Percentiles rank a stretch among this genome's conserved stretches.
Conservation (phyloP, 495 filamentous ascomycete species). For the Darksidea phi region DNA sequence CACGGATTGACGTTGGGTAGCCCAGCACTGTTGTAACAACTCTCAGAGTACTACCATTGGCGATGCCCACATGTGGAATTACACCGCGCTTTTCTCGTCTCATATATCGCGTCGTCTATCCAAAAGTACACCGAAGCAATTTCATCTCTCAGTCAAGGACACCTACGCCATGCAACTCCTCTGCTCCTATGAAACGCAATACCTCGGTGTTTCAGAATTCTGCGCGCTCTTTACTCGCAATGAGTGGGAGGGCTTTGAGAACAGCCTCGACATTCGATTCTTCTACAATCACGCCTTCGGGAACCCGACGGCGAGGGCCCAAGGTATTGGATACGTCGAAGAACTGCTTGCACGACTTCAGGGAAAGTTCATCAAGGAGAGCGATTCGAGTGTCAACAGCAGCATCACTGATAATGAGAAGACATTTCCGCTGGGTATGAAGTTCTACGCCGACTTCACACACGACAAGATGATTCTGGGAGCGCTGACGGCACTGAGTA, state of each 20-base stretch:
- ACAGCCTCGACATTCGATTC: slow-evolving; percentile 45
- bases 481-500: slow-evolving; percentile 47
- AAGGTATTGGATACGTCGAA: slow-evolving; percentile 47
- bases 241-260: slow-evolving; percentile 48
- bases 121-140: slow-evolving; percentile 40
- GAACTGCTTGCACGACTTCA: slow-evolving; percentile 46
- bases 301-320: slow-evolving; percentile 45
- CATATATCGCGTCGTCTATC: slow-evolving; percentile 41
- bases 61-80: slow-evolving; percentile 40
- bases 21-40: neutral
- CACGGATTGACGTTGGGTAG: neutral
- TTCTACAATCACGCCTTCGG: slow-evolving; percentile 47
- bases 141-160: slow-evolving; percentile 44
- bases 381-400: slow-evolving; percentile 45
- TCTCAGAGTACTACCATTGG: slow-evolving; percentile 27
- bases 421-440: slow-evolving; percentile 47
- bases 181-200: slow-evolving; percentile 45
- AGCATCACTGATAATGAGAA: slow-evolving; percentile 46
- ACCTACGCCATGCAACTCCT: slow-evolving; percentile 49
- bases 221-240: slow-evolving; percentile 44
- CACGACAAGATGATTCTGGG: slow-evolving; percentile 53
- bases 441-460: slow-evolving; percentile 52
- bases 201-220: slow-evolving; percentile 42
- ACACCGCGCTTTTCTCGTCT: slow-evolving; percentile 41
- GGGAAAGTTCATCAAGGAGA: slow-evolving; percentile 41